Evolutionary conservation across 2,329 filamentous ascomycete genomes (phyloP).

Genomic region (Penicillium janthinellum): DNA sequence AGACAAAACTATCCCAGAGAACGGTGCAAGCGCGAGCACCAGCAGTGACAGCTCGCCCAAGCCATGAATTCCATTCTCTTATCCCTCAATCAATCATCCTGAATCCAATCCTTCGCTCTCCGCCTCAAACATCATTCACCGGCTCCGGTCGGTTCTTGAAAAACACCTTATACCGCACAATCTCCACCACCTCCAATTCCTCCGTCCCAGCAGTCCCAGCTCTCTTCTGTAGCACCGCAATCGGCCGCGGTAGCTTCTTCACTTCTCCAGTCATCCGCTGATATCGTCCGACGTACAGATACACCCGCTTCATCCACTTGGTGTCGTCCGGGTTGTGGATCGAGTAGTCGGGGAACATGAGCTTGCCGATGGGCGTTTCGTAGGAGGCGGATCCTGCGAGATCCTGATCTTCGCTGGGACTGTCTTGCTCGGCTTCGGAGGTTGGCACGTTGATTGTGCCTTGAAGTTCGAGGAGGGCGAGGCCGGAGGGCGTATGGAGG

Average conservation of each 20-base stretch:
- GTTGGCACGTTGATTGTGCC: conserved; percentile 79
- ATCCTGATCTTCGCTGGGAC: conserved; percentile 32
- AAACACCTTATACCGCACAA: conserved; percentile 82
- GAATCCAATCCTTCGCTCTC: neutral
- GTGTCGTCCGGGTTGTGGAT: conserved; percentile 57
- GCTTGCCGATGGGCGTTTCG: conserved; percentile 65
- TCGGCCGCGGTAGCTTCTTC: conserved; percentile 76
- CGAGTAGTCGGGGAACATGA: conserved; percentile 77
- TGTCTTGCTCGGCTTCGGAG: conserved; percentile 32
- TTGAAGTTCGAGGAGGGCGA: conserved; percentile 90
- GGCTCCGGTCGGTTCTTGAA: conserved; percentile 86
- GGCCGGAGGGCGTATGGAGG: conserved; percentile 83
- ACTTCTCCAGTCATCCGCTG: conserved; percentile 88
- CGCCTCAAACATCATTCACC: conserved; percentile 56
- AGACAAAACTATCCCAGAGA: neutral
- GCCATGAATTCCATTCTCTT: neutral
- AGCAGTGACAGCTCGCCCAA: neutral
- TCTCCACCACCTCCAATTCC: conserved; percentile 77
- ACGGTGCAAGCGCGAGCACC: neutral
- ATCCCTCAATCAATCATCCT: neutral
- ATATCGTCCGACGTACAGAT: conserved; percentile 84
- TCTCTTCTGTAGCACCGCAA: conserved; percentile 74
- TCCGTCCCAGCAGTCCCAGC: conserved; percentile 36
- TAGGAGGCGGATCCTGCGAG: conserved; percentile 21
- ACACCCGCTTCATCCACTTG: conserved; percentile 86